A percentile compares a stretch with the other conserved stretches of the same genome.
Evolutionary conservation across 768 basidiomycete species (phyloP).

Genomic region (Pholiota microspora): DNA sequence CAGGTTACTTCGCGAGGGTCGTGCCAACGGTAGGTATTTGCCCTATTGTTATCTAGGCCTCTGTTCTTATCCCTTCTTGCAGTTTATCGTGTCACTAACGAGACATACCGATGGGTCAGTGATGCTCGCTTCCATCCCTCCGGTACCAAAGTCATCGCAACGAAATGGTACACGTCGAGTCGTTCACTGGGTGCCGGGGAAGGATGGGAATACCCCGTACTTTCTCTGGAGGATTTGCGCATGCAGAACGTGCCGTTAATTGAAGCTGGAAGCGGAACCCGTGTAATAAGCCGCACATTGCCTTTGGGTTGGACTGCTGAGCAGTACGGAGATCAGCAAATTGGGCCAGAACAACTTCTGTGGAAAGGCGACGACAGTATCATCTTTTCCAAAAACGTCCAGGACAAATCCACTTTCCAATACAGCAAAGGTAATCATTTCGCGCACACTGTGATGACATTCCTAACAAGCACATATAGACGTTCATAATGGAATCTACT

Average conservation of each 20-base stretch:
- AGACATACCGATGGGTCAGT: slow-evolving; percentile 70
- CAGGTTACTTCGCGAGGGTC: slow-evolving; percentile 58
- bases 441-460: not conserved
- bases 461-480: slow-evolving; percentile 35
- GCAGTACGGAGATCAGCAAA: slow-evolving; percentile 66
- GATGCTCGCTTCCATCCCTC: slow-evolving; percentile 73
- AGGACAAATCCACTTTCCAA: slow-evolving; percentile 45
- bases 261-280: slow-evolving; percentile 44
- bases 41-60: not conserved
- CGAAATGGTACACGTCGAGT: slow-evolving; percentile 71
- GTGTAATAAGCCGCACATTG: slow-evolving; percentile 53
- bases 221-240: slow-evolving; percentile 33
- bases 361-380: slow-evolving; percentile 58
- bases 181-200: slow-evolving; percentile 72
- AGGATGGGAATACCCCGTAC: slow-evolving; percentile 66
- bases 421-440: slow-evolving; percentile 61
- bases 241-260: slow-evolving; percentile 24
- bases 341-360: slow-evolving; percentile 70
- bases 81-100: slow-evolving; percentile 62
- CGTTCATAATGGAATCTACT: slow-evolving; percentile 67
- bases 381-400: slow-evolving; percentile 66
- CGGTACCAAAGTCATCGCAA: slow-evolving; percentile 61
- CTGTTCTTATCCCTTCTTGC: not conserved
- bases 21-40: slow-evolving; percentile 33
- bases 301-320: slow-evolving; percentile 61